These are phyloP conservation scores for Pascua sp. DNA, from an alignment of 1,284 basidiomycete species.

Conservation along the genomic window DNA sequence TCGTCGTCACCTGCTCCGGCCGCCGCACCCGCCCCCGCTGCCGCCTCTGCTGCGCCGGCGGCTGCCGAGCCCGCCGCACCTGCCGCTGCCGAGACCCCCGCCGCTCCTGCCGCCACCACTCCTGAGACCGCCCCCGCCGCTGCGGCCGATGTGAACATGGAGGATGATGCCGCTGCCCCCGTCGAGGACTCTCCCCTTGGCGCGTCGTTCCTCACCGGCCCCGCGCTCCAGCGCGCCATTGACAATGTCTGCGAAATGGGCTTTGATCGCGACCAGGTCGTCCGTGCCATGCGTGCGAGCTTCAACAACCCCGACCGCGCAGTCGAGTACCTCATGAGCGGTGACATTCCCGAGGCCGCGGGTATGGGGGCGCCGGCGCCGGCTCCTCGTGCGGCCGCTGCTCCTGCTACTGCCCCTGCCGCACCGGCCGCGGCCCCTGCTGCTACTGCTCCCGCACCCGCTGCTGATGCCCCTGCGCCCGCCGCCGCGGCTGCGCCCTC, in stretches of 20 bases:
- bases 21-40: slow-evolving; percentile 32
- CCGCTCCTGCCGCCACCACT: slow-evolving; percentile 32
- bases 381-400: slow-evolving; percentile 26
- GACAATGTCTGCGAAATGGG: slow-evolving; percentile 91
- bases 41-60: slow-evolving; percentile 42
- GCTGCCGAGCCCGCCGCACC: slow-evolving; percentile 47
- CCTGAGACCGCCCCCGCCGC: slow-evolving; percentile 35
- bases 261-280: slow-evolving; percentile 79
- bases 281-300: slow-evolving; percentile 83
- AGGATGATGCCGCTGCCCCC: slow-evolving; percentile 31
- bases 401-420: slow-evolving; percentile 49
- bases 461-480: slow-evolving; percentile 41
- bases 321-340: slow-evolving; percentile 90
- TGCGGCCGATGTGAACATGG: slow-evolving; percentile 24
- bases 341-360: slow-evolving; percentile 41
- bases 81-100: slow-evolving; percentile 30
- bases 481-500: slow-evolving; percentile 42
- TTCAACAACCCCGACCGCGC: slow-evolving; percentile 98
- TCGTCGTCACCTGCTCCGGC: slow-evolving; percentile 47
- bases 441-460: slow-evolving; percentile 42
- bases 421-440: slow-evolving; percentile 46
- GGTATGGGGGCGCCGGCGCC: neutral
- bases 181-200: slow-evolving; percentile 16
- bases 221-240: slow-evolving; percentile 69
- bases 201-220: slow-evolving; percentile 60